These are phyloP conservation scores for Nakazawaea peltata DNA, from an alignment of 805 yeast species.

Conservation along the genomic window DNA sequence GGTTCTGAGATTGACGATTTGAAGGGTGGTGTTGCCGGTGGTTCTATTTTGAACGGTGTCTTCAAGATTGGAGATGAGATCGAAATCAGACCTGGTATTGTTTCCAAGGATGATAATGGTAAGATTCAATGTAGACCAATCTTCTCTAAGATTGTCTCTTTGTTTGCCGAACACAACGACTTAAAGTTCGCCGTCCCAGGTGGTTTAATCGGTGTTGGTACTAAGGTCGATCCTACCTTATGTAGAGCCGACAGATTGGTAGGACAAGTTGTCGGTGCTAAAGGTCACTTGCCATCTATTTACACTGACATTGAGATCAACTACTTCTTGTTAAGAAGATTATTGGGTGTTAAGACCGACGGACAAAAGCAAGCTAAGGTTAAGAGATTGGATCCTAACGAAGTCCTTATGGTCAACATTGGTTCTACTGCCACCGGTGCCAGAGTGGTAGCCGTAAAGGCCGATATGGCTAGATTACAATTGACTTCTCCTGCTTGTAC, in stretches of 20 bases:
- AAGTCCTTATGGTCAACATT: conserved; percentile 96
- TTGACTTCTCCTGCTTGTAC: conserved; percentile 98
- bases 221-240: conserved; percentile 95
- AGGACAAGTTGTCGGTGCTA: conserved; percentile 98
- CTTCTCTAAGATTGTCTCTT: conserved; percentile 85
- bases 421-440: conserved; percentile 99
- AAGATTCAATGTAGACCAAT: conserved; percentile 94
- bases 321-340: conserved; percentile 91
- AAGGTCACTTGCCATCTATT: conserved; percentile 90
- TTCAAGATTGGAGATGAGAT: conserved; percentile 96
- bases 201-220: conserved; percentile 99
- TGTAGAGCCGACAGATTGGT: conserved; percentile 99
- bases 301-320: conserved; percentile 97
- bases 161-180: conserved; percentile 96
- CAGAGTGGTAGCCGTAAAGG: conserved; percentile 94
- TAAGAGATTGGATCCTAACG: conserved; percentile 87
- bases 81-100: conserved; percentile 98
- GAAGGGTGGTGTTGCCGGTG: conserved; percentile 99
- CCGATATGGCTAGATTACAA: conserved; percentile 98
- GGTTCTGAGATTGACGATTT: conserved; percentile 96
- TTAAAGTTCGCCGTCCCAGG: conserved; percentile 99
- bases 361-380: conserved; percentile 97
- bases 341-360: conserved; percentile 96
- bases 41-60: conserved; percentile 94
- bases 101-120: conserved; percentile 82